These are phyloP conservation scores for Lavandula angustifolia DNA, from an alignment of 257 asterid genomes.

Conservation along the genomic window DNA sequence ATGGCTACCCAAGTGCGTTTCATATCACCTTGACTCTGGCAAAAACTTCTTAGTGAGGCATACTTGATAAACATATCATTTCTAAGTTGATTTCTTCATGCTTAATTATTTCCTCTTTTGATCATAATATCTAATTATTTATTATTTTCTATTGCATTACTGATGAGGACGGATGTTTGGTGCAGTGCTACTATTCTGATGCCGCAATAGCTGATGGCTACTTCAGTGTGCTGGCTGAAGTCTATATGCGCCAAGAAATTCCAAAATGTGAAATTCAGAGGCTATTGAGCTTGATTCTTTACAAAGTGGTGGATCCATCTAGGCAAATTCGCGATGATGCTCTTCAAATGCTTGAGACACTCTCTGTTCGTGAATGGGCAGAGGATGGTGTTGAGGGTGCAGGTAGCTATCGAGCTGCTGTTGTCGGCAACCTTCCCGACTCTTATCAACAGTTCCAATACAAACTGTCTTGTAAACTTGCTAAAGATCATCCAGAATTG, in stretches of 20 bases:
- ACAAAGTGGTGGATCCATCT: constrained; percentile 99
- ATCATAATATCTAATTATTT: constrained; percentile 22
- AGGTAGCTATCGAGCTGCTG: constrained; percentile 95
- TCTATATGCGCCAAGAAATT: constrained; percentile 98
- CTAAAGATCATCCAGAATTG: constrained; percentile 95
- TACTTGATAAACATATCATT: constrained; percentile 1
- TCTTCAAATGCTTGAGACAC: constrained; percentile 99
- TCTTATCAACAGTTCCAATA: constrained; percentile 98
- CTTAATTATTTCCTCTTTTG: not conserved
- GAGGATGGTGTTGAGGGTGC: constrained; percentile 91
- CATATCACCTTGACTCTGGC: no score
- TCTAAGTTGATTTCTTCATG: constrained; percentile 15
- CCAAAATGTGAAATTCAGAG: constrained; percentile 99
- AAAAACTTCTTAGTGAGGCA: constrained; percentile 1
- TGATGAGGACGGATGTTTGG: constrained; percentile 26
- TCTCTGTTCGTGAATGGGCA: constrained; percentile 96
- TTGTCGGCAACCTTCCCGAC: constrained; percentile 98
- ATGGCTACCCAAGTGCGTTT: no score
- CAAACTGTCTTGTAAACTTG: constrained; percentile 98
- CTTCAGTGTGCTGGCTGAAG: constrained; percentile 99
- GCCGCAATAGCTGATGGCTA: constrained; percentile 99
- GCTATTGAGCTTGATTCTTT: constrained; percentile 88
- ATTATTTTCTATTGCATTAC: constrained; percentile 25
- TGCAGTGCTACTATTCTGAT: constrained; percentile 94
- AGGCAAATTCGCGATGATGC: constrained; percentile 99